Conservation (phyloP, 2,329 filamentous ascomycete species). For the Beauveria sp. region DNA sequence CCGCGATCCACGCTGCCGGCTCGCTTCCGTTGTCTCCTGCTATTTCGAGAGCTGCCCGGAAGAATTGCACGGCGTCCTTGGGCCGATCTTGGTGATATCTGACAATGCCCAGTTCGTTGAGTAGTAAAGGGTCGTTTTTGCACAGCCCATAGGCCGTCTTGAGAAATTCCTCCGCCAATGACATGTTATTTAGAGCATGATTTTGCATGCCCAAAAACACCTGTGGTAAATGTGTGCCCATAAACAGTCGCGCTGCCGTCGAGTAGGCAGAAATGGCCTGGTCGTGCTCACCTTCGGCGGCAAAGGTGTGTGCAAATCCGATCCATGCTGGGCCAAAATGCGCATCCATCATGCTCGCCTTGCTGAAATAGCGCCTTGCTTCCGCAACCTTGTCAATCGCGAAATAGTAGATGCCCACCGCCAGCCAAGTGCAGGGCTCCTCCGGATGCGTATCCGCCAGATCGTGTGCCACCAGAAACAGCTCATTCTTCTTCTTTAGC, state of each 20-base stretch:
- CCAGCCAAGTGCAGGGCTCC: constrained; percentile 87
- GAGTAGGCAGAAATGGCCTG: constrained; percentile 97
- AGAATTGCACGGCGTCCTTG: constrained; percentile 67
- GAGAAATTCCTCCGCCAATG: constrained; percentile 86
- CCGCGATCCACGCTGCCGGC: constrained; percentile 72
- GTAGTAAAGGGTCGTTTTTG: constrained; percentile 75
- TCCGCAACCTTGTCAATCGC: constrained; percentile 84
- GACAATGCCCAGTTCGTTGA: constrained; percentile 96
- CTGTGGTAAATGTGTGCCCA: constrained; percentile 92
- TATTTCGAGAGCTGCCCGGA: constrained; percentile 67
- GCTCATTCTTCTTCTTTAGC: constrained; percentile 73
- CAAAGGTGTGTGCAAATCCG: constrained; percentile 96
- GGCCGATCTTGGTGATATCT: constrained; percentile 84
- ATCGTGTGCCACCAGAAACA: constrained; percentile 89
- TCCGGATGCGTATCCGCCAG: constrained; percentile 86
- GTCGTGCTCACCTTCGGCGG: constrained; percentile 93
- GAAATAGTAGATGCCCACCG: constrained; percentile 92
- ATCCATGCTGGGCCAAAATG: constrained; percentile 98
- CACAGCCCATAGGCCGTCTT: constrained; percentile 80
- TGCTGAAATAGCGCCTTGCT: constrained; percentile 91
- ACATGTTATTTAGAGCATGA: constrained; percentile 90
- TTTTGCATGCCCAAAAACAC: constrained; percentile 98
- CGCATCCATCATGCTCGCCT: constrained; percentile 93
- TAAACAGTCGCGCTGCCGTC: constrained; percentile 88
- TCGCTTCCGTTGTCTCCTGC: constrained; percentile 77